phyloP scores from a whole-genome alignment of 2,329 filamentous ascomycete genomes.

The Blastomyces gilchristii region DNA sequence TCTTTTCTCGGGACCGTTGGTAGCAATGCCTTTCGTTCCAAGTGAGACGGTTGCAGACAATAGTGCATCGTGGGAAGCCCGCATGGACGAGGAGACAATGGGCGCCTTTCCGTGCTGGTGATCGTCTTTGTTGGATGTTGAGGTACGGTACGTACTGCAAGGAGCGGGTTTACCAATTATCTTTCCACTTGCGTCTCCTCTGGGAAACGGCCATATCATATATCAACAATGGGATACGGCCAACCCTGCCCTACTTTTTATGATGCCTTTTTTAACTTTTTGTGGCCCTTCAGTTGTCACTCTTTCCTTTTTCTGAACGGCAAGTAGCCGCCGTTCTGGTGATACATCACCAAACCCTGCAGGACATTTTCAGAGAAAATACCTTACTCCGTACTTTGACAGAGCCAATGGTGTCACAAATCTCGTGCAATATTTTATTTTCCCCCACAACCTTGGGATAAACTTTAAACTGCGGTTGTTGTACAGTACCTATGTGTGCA shows the following conservation, averaged over 20 bases:
- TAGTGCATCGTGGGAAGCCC: background rate
- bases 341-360: slow-evolving; percentile 2
- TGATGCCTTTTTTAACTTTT: background rate
- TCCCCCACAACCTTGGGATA: background rate
- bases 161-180: background rate
- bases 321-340: slow-evolving; percentile 7
- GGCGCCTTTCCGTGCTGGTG: background rate
- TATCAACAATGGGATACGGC: background rate
- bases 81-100: background rate
- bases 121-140: background rate
- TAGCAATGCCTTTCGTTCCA: background rate
- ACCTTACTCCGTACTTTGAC: background rate
- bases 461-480: slow-evolving; percentile 6
- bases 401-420: background rate
- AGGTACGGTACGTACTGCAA: background rate
- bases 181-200: background rate
- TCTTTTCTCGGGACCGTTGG: slow-evolving; percentile 1
- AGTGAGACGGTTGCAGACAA: background rate
- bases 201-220: background rate
- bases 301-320: background rate
- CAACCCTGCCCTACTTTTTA: background rate
- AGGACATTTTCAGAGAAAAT: slow-evolving; percentile 2
- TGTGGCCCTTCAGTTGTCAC: background rate
- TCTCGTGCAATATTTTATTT: background rate
- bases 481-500: background rate